Evolutionary conservation across 1,139 yeast species (phyloP), one percentile per base, ranked within the genome.

Genomic region (Arxiozyma slooffiae): DNA sequence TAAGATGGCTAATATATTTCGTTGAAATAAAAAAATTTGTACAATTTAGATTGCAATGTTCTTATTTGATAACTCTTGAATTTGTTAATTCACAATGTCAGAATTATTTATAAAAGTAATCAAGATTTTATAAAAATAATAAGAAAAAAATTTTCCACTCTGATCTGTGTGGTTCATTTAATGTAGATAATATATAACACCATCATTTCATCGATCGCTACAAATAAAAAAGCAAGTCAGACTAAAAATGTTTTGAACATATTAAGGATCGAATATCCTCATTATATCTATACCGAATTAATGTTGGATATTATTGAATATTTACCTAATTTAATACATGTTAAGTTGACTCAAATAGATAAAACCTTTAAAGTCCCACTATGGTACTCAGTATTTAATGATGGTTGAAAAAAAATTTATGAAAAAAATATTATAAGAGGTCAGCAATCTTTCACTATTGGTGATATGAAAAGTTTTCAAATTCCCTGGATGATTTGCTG

Each of bases 281-380:
- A 53, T 47, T 63, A 65, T 44, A 65, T 67, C 21, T 73, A 72
- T 52, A 67, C 72, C 20, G 68, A 69, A 23, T 52, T 71, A 20
- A 59, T 70, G 61, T 56, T 72, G 26, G 73, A 70, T 50, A 69
- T 69, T 36, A 67, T 70, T 8, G 70, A 71, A 34, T 60, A 61
- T 30, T 55, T 70, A 16, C 73, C 74, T 7, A 69, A 70, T 44
- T 49, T 70, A 2, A 48, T 60, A 1, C 66, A 61, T 34, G 58
- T 70, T n/a, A 58, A 58, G 14, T 53, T 80, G 18, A 66, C 67
- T 20, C 76, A 78, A 50, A 72, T 80, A 1, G 74, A 80, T 4
- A 81, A 81, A 1, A 73, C 71, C 23, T 80, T 80, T 59, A 71
- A 67, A 42, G 77, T 80, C 49, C 76, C 77, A 3, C 57, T 69